Evolutionary conservation across 2,329 filamentous ascomycete genomes (phyloP).

Genomic region (Leptoxyphium fumago): DNA sequence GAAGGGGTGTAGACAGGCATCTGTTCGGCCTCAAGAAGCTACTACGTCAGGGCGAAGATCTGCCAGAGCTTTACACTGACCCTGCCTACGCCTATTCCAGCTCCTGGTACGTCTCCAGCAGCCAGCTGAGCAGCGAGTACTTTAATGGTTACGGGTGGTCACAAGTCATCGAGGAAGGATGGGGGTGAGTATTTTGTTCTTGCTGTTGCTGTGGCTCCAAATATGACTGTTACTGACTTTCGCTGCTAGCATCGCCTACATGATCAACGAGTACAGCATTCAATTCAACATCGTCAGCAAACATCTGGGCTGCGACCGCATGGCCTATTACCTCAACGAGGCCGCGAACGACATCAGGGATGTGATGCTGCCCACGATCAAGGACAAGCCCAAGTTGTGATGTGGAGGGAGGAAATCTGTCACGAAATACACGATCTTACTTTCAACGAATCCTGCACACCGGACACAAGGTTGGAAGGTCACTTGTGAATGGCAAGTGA

Average conservation of each 20-base stretch:
- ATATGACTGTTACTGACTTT: slow-evolving; percentile 8
- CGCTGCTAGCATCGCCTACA: slow-evolving; percentile 61
- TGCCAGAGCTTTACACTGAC: slow-evolving; percentile 75
- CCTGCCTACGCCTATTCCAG: slow-evolving; percentile 70
- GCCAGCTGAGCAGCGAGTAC: slow-evolving; percentile 86
- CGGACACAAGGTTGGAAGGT: neutral
- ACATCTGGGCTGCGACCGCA: slow-evolving; percentile 72
- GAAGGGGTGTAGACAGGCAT: slow-evolving; percentile 87
- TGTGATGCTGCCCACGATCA: slow-evolving; percentile 61
- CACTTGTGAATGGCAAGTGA: too few relatives aligned
- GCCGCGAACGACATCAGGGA: slow-evolving; percentile 82
- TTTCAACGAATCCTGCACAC: neutral
- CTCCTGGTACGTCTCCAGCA: slow-evolving; percentile 80
- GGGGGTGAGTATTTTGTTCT: slow-evolving; percentile 40
- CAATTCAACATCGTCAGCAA: slow-evolving; percentile 99
- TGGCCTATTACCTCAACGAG: slow-evolving; percentile 94
- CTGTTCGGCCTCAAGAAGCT: slow-evolving; percentile 95
- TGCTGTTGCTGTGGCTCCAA: neutral
- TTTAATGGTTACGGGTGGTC: slow-evolving; percentile 99
- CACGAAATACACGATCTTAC: neutral
- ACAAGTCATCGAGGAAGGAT: slow-evolving; percentile 90
- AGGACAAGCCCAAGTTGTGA: slow-evolving; percentile 66
- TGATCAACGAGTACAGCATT: slow-evolving; percentile 98
- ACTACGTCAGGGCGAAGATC: slow-evolving; percentile 60
- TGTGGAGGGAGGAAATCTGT: neutral